A percentile compares a stretch with the other conserved stretches of the same genome.
These are phyloP conservation scores for Sequoia sempervirens DNA, from an alignment of 75 land plant genomes.

Conservation along the genomic window DNA sequence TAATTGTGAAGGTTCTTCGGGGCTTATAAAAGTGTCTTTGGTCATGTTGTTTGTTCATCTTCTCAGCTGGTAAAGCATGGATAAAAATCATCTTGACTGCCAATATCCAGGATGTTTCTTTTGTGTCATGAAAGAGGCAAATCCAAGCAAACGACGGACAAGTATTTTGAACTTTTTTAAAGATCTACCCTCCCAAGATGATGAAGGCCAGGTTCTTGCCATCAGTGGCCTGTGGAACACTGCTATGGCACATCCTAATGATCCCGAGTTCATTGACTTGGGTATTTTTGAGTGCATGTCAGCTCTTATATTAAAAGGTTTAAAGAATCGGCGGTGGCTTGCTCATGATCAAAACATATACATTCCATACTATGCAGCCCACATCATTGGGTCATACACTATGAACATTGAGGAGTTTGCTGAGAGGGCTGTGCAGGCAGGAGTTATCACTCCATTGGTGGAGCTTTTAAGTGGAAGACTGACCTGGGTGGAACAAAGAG, in stretches of 20 bases:
- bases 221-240: slow-evolving; percentile 99
- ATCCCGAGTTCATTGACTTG: slow-evolving; percentile 76
- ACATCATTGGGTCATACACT: slow-evolving; percentile 97
- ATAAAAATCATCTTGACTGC: slow-evolving; percentile 59
- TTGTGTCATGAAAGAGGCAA: slow-evolving; percentile 96
- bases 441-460: slow-evolving; percentile 85
- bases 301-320: slow-evolving; percentile 86
- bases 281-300: slow-evolving; percentile 80
- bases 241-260: slow-evolving; percentile 99
- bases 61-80: slow-evolving; percentile 34
- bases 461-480: slow-evolving; percentile 91
- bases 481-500: slow-evolving; percentile 99
- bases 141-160: slow-evolving; percentile 85
- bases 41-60: slow-evolving; percentile 7
- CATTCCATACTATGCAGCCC: slow-evolving; percentile 98
- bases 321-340: slow-evolving; percentile 89
- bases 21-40: background rate
- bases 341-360: slow-evolving; percentile 95
- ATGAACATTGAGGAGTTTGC: slow-evolving; percentile 99
- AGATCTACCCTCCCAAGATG: slow-evolving; percentile 89
- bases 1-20: background rate
- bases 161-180: slow-evolving; percentile 88
- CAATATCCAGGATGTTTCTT: slow-evolving; percentile 98
- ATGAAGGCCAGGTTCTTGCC: slow-evolving; percentile 97
- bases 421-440: slow-evolving; percentile 84